Percentiles rank a stretch among this genome's conserved stretches.
These are phyloP conservation scores for Fimicolochytrium jonesii DNA, from an alignment of 192 early-diverging fungal genomes.

Conservation along the genomic window DNA sequence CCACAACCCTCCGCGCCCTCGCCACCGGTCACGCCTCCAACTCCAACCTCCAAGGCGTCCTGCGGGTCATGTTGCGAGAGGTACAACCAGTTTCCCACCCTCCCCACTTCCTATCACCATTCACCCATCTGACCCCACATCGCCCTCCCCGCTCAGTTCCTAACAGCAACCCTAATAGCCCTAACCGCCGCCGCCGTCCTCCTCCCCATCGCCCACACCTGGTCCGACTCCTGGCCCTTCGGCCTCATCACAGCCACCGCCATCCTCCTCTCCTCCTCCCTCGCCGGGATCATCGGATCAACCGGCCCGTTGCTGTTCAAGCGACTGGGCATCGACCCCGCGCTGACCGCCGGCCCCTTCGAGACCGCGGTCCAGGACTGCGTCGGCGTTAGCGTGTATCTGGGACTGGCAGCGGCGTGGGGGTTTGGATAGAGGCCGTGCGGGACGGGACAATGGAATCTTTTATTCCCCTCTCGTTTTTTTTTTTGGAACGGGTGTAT, in stretches of 20 bases:
- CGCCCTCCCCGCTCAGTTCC: not conserved
- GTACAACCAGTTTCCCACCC: too few relatives aligned
- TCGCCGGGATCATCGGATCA: slow-evolving; percentile 32
- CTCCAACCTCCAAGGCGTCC: slow-evolving; percentile 15
- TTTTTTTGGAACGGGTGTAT: too few relatives aligned
- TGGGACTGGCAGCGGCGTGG: slow-evolving; percentile 16
- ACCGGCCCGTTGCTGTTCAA: slow-evolving; percentile 31
- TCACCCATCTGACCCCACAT: too few relatives aligned
- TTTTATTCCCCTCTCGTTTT: too few relatives aligned
- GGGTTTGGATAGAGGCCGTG: too few relatives aligned
- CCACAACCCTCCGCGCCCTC: slow-evolving; percentile 42
- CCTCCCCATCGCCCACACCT: slow-evolving; percentile 1
- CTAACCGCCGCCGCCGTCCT: not conserved
- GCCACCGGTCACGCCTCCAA: slow-evolving; percentile 39
- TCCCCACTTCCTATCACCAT: too few relatives aligned
- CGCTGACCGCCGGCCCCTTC: slow-evolving; percentile 41
- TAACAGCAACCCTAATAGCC: not conserved
- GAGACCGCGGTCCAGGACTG: slow-evolving; percentile 46
- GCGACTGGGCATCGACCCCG: slow-evolving; percentile 37
- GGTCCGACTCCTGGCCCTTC: not conserved
- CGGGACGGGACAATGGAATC: too few relatives aligned
- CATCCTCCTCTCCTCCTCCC: slow-evolving; percentile 13
- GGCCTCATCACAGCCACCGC: not conserved
- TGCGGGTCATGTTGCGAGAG: slow-evolving; percentile 33
- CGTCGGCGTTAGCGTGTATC: slow-evolving; percentile 30